These are phyloP conservation scores for Tulasnella sp. DNA, from an alignment of 768 basidiomycete genomes.

Conservation along the genomic window DNA sequence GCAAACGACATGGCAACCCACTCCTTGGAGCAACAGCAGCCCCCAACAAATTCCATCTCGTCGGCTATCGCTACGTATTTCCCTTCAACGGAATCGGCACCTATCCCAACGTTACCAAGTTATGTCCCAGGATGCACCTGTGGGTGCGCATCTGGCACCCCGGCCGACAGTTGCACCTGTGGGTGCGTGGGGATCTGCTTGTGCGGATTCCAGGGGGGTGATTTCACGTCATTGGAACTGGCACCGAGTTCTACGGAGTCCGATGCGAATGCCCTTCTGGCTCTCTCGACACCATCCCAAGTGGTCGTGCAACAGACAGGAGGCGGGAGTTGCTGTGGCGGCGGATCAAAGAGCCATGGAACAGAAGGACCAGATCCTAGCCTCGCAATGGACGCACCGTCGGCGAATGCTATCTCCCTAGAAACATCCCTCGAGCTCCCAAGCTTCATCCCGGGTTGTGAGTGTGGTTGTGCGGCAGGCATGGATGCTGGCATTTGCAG, in stretches of 20 bases:
- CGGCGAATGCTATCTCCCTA: background rate
- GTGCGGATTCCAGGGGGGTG: background rate
- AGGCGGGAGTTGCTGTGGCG: background rate
- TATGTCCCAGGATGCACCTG: slow-evolving; percentile 16
- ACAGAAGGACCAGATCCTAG: background rate
- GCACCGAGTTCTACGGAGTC: background rate
- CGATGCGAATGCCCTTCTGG: background rate
- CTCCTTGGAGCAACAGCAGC: background rate
- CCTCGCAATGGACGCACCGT: background rate
- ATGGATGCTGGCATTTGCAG: background rate
- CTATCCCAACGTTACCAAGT: background rate
- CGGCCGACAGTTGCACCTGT: background rate
- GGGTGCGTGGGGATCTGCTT: slow-evolving; percentile 13
- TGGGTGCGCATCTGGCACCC: slow-evolving; percentile 3
- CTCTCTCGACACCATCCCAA: background rate
- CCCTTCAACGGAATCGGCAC: background rate
- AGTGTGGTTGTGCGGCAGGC: slow-evolving; percentile 1
- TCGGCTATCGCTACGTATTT: background rate
- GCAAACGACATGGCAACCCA: background rate
- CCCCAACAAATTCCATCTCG: background rate
- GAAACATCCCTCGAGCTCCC: background rate
- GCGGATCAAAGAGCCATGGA: background rate
- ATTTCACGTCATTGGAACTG: background rate
- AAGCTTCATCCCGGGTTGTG: background rate
- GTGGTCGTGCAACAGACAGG: background rate